Percentiles rank a stretch among this genome's conserved stretches.
Conservation (phyloP, 2,329 filamentous ascomycete species). For the Falciphora oryzae region DNA sequence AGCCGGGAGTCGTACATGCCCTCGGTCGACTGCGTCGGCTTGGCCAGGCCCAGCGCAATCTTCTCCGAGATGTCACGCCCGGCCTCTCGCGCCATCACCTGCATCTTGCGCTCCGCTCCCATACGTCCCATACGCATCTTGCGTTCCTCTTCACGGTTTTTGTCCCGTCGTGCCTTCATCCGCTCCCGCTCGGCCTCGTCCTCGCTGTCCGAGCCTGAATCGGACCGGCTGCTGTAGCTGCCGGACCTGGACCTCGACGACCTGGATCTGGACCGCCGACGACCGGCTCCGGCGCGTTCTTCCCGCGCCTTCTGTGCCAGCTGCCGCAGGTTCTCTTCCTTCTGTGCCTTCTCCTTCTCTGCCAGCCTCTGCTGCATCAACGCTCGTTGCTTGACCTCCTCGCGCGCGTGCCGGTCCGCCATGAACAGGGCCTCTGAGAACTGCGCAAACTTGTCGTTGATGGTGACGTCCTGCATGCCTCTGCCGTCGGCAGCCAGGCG, state of each 20-base stretch:
- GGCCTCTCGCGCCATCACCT: slow-evolving; percentile 91
- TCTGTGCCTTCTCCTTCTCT: slow-evolving; percentile 92
- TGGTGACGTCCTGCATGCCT: slow-evolving; percentile 85
- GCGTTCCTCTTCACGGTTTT: slow-evolving; percentile 75
- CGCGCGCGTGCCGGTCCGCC: slow-evolving; percentile 87
- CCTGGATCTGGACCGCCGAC: slow-evolving; percentile 16
- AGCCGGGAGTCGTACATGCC: slow-evolving; percentile 95
- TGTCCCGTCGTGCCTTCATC: slow-evolving; percentile 71
- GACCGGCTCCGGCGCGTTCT: slow-evolving; percentile 56
- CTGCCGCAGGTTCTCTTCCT: slow-evolving; percentile 84
- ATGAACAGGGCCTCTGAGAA: slow-evolving; percentile 93
- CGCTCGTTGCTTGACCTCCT: slow-evolving; percentile 88
- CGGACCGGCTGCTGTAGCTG: slow-evolving; percentile 27
- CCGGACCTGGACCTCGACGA: slow-evolving; percentile 34
- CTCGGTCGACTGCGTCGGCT: slow-evolving; percentile 86
- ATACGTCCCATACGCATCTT: slow-evolving; percentile 91
- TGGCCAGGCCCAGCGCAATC: slow-evolving; percentile 87
- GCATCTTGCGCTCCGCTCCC: slow-evolving; percentile 86
- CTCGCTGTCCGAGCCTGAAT: slow-evolving; percentile 49
- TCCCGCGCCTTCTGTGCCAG: slow-evolving; percentile 89
- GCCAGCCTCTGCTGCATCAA: slow-evolving; percentile 94
- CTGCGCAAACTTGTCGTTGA: slow-evolving; percentile 98
- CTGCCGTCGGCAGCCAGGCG: slow-evolving; percentile 89
- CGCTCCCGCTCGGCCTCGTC: slow-evolving; percentile 69
- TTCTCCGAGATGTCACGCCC: slow-evolving; percentile 97